Conservation (phyloP, 164 flowering plant genomes). For the Nymphaea colorata region DNA sequence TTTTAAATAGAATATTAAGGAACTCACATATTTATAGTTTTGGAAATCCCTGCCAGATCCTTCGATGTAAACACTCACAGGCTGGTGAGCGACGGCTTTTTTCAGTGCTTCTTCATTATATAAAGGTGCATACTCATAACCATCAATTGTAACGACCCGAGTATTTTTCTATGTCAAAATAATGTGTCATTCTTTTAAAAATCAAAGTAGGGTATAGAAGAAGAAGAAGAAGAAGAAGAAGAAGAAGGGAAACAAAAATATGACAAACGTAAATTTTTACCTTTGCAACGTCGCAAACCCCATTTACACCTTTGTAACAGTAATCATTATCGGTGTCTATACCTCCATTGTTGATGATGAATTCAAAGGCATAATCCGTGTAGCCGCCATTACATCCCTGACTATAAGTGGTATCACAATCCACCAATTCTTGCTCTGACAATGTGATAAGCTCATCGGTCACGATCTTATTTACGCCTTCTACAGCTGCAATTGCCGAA, state of each 20-base stretch:
- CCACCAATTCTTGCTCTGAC: conserved; percentile 4
- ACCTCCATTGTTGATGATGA: conserved; percentile 3
- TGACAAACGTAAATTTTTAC: neutral
- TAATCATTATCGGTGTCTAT: conserved; percentile 3
- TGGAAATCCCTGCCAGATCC: conserved; percentile 71
- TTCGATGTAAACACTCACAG: conserved; percentile 79
- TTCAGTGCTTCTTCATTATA: conserved; percentile 54
- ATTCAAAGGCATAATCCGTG: neutral
- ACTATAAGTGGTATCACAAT: neutral
- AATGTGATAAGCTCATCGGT: neutral
- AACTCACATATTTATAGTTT: conserved; percentile 25
- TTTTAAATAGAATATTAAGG: no score
- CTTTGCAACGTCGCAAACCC: conserved; percentile 1
- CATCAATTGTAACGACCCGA: conserved; percentile 60
- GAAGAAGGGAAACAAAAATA: neutral
- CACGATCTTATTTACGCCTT: neutral
- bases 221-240: neutral
- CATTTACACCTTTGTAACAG: neutral
- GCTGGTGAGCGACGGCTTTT: conserved; percentile 71
- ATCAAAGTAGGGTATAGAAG: neutral
- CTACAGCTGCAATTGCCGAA: conserved; percentile 4
- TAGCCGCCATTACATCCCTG: conserved; percentile 3
- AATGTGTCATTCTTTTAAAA: neutral
- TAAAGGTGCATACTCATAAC: conserved; percentile 60
- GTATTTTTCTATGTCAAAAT: conserved; percentile 60